phyloP scores from a whole-genome alignment of 495 filamentous ascomycete genomes.

The Hypoxylon subgilvum region DNA sequence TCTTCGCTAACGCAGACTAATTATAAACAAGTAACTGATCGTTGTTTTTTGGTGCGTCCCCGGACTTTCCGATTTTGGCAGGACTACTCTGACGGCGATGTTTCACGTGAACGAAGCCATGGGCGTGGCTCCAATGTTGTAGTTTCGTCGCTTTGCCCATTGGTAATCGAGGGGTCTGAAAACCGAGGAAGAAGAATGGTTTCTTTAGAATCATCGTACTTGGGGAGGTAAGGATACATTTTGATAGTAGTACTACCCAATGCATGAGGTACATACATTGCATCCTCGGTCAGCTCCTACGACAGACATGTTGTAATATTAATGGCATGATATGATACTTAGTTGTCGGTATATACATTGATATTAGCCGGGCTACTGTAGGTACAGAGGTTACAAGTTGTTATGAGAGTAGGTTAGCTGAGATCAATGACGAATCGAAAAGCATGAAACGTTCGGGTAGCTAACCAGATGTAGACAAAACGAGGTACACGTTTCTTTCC shows the following conservation, averaged over 20 bases:
- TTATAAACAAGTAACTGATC: conserved; percentile 6
- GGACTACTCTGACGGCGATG: background rate
- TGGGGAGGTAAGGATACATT: no score
- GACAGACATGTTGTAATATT: background rate
- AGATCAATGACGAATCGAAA: conserved; percentile 11
- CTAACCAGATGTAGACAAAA: conserved; percentile 15
- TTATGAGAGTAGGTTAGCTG: background rate
- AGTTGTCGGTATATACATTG: conserved; percentile 7
- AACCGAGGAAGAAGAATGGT: no score
- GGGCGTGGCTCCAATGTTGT: no score
- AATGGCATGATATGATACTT: background rate
- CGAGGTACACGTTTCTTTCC: background rate
- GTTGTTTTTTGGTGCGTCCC: conserved; percentile 1
- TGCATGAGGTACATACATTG: no score
- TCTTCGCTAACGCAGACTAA: conserved; percentile 21
- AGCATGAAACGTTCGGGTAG: conserved; percentile 4
- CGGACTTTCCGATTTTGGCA: conserved; percentile 6
- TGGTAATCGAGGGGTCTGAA: no score
- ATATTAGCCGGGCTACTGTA: no score
- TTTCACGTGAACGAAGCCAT: no score
- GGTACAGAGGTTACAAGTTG: no score
- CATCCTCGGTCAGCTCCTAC: no score
- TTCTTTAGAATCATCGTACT: no score
- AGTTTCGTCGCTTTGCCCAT: no score
- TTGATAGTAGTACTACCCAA: no score